Evolutionary conservation across 805 yeast species (phyloP), one percentile per base, ranked within the genome.

Genomic region (Scheffersomyces amazonensis): DNA sequence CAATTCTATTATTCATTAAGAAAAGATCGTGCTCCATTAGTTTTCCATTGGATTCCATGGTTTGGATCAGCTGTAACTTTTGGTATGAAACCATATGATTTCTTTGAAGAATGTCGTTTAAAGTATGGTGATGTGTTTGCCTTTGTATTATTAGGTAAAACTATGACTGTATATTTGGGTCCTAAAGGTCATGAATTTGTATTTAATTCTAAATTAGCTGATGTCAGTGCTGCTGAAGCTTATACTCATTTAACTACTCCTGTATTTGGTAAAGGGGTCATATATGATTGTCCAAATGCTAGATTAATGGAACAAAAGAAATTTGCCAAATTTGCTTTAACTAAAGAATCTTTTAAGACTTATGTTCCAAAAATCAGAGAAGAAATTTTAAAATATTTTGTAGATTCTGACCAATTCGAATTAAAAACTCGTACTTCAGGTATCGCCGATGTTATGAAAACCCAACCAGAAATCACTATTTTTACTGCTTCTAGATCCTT

Each of bases 221-320:
- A 88, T 52, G 98, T 90, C 17, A 82, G 89, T 34, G 99, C 99
- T 34, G 98, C 93, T 62, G 97, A 86, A 34, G 98, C 97, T 28
- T 93, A 93, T 69, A 75, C 83, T 45, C 96, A 90, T 60, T 75
- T 93, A 64, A 93, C 99, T n/a, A 91, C 98, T n/a, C 99, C 99
- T 11, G 96, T 89, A 12, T 93, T 93, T 52, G 99, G 99, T 53
- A 81, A 89, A 56, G 99, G 98, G 54, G 99, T 93, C 38, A 86
- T 93, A 37, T 93, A 93, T 61, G 99, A 93, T 68, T 91, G 97
- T 66, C 88, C 99, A 46, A 93, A 93, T 69, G 68, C 80, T 54
- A 80, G 89, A 49, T 77, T 93, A 55, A 93, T 93, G 99, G 99
- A 93, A 62, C 99, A 93, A 66, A 93, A 93, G 79, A 93, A 89